These are phyloP conservation scores for Deinandra increscens DNA, from an alignment of 129 eudicot genomes.

Conservation along the genomic window DNA sequence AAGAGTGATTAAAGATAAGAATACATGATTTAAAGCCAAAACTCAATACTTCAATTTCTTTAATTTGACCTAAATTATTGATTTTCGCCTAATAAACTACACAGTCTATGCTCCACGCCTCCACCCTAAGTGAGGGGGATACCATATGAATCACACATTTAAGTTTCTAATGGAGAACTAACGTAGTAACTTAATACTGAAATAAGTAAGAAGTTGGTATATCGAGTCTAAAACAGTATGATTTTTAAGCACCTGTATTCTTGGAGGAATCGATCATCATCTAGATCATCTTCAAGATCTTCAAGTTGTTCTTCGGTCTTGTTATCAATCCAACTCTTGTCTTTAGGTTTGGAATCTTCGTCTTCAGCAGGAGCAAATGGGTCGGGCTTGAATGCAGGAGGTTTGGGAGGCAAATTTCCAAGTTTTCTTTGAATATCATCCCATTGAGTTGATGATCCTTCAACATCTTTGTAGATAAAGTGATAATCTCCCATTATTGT, in stretches of 20 bases:
- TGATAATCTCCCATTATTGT: slow-evolving; percentile 71
- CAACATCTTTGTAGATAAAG: slow-evolving; percentile 81
- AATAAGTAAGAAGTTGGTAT: not conserved
- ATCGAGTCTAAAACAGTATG: not conserved
- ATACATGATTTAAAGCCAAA: not conserved
- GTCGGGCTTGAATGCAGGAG: slow-evolving; percentile 75
- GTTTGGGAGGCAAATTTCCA: slow-evolving; percentile 78
- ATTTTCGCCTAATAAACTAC: slow-evolving; percentile 18
- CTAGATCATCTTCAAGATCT: slow-evolving; percentile 91
- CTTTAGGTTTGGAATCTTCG: slow-evolving; percentile 66
- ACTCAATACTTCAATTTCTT: slow-evolving; percentile 20
- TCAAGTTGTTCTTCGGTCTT: slow-evolving; percentile 92
- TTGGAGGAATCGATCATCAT: slow-evolving; percentile 81
- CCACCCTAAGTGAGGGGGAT: not conserved
- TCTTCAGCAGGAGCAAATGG: slow-evolving; percentile 81
- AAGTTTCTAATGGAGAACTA: not conserved
- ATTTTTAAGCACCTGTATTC: slow-evolving; percentile 58
- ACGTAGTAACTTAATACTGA: not conserved
- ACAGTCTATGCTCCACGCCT: too few species aligned
- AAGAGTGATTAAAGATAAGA: not conserved
- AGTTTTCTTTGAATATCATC: slow-evolving; percentile 85
- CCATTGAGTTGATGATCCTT: slow-evolving; percentile 90
- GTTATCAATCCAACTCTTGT: slow-evolving; percentile 69
- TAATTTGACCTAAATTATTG: slow-evolving; percentile 42
- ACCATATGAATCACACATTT: not conserved